Conservation (phyloP, 108 stramenopile species). For the Schizochytrium sp. region DNA sequence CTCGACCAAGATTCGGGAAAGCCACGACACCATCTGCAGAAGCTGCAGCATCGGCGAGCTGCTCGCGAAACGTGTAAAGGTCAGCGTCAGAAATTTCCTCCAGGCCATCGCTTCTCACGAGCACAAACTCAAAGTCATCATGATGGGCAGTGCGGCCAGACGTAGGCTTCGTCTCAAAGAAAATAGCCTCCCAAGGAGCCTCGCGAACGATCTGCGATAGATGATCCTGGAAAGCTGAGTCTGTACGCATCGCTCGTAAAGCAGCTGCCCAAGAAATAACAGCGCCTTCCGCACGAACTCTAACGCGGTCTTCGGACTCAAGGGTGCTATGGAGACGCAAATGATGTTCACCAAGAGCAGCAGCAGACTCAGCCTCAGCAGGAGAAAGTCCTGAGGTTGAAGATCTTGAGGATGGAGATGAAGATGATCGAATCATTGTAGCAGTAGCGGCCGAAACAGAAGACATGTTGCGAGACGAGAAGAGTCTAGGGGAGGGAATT, state of each 20-base stretch:
- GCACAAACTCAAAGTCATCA: not conserved
- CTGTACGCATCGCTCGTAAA: not conserved
- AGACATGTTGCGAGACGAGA: too few species aligned
- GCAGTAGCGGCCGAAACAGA: too few species aligned
- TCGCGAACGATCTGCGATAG: slow-evolving; percentile 7
- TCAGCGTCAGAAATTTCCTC: not conserved
- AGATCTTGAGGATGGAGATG: too few species aligned
- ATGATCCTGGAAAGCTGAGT: not conserved
- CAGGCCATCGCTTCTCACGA: not conserved
- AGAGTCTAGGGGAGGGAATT: too few species aligned
- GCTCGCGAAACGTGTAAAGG: not conserved
- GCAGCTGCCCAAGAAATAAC: too few species aligned
- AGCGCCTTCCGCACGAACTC: too few species aligned
- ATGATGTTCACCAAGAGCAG: too few species aligned
- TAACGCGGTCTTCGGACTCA: too few species aligned
- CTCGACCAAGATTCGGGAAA: not conserved
- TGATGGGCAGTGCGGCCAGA: not conserved
- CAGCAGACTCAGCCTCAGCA: too few species aligned
- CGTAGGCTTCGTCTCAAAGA: slow-evolving; percentile 15
- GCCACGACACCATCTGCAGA: not conserved
- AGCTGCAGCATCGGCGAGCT: not conserved
- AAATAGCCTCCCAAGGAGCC: slow-evolving; percentile 17
- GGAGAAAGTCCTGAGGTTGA: too few species aligned
- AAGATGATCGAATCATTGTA: too few species aligned
- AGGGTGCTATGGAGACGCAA: too few species aligned